Percentiles rank a stretch among this genome's conserved stretches.
phyloP scores from a whole-genome alignment of 352 stramenopile genomes.

The Phytophthora agathidicida region DNA sequence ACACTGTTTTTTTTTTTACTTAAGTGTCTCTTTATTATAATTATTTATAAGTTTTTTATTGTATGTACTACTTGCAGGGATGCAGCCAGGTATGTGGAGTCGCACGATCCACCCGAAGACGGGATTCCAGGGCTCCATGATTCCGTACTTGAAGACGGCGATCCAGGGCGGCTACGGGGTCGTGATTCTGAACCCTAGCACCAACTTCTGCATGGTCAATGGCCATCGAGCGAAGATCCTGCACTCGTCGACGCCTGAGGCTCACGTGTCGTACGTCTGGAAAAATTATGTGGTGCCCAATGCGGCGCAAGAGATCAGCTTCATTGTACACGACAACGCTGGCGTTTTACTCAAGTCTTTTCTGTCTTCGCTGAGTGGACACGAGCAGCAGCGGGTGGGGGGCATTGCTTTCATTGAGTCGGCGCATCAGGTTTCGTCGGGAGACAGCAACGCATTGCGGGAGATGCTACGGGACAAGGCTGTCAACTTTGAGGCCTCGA shows the following conservation, averaged over 20 bases:
- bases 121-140: constrained; percentile 88
- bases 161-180: constrained; percentile 86
- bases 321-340: constrained; percentile 77
- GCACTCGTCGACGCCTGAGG: constrained; percentile 75
- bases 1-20: not conserved
- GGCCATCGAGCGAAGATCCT: constrained; percentile 85
- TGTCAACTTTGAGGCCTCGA: constrained; percentile 87
- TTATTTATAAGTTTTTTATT: constrained; percentile 2
- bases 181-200: constrained; percentile 84
- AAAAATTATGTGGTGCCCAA: constrained; percentile 89
- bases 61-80: constrained; percentile 47
- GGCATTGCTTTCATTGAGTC: constrained; percentile 90
- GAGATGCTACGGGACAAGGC: constrained; percentile 71
- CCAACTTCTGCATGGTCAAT: constrained; percentile 81
- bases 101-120: constrained; percentile 76
- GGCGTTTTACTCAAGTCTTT: constrained; percentile 78
- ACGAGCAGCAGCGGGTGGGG: constrained; percentile 69
- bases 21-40: not conserved
- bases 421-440: constrained; percentile 70
- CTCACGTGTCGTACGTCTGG: constrained; percentile 85
- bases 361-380: constrained; percentile 55
- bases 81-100: constrained; percentile 79
- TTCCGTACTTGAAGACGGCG: constrained; percentile 87
- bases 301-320: constrained; percentile 84
- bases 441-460: constrained; percentile 51